Conservation (phyloP, 2,329 filamentous ascomycete species). For the Scedosporium apiospermum region DNA sequence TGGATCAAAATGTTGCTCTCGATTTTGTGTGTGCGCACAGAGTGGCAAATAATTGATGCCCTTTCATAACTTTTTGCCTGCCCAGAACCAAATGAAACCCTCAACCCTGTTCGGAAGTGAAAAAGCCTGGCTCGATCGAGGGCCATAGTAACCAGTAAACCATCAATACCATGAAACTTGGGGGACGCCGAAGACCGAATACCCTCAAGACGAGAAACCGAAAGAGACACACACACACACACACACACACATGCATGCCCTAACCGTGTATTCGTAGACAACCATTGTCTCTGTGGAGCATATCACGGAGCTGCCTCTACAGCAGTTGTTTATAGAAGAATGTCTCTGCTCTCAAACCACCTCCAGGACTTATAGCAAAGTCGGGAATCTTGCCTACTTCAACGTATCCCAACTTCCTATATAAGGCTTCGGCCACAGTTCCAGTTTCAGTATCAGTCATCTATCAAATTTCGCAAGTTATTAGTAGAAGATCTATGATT, state of each 20-base stretch:
- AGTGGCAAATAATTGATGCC: background rate
- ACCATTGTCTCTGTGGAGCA: background rate
- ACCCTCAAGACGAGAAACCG: background rate
- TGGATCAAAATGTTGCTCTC: background rate
- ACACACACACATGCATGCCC: too few relatives aligned
- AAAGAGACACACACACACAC: too few relatives aligned
- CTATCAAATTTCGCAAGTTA: slow-evolving; percentile 18
- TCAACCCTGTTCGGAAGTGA: background rate
- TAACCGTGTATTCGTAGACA: background rate
- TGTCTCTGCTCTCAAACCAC: slow-evolving; percentile 38
- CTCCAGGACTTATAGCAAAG: slow-evolving; percentile 39
- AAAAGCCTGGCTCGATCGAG: too few relatives aligned
- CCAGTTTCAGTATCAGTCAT: slow-evolving; percentile 43
- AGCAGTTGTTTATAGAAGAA: slow-evolving; percentile 51
- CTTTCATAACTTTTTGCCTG: background rate
- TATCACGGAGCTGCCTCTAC: background rate
- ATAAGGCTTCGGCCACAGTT: slow-evolving; percentile 42
- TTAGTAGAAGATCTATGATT: background rate
- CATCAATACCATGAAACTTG: background rate
- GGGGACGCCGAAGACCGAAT: background rate
- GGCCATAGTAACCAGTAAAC: background rate
- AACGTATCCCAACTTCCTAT: slow-evolving; percentile 45
- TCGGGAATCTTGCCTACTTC: slow-evolving; percentile 45
- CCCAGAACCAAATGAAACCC: background rate
- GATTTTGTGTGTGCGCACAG: background rate